Evolutionary conservation across 2,329 filamentous ascomycete species (phyloP), one percentile per base, ranked within the genome.

Genomic region (Truncatella angustata): DNA sequence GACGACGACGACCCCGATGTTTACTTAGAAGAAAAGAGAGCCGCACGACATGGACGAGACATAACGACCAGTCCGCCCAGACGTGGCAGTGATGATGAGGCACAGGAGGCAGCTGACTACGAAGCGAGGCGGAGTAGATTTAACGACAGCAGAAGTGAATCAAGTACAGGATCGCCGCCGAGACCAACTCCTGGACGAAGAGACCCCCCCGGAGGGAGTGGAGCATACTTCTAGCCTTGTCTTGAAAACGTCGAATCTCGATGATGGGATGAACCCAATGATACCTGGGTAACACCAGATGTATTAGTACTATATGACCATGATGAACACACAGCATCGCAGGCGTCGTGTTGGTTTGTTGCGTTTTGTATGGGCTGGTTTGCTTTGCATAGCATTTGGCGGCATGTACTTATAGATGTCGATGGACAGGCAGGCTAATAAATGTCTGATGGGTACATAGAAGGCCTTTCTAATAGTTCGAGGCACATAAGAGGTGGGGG

Each of bases 31-130:
- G 63, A 67, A 32, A 69, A 69, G 56, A 54, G 59, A 48, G 49
- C 56, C 9, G 43, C 54, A 23, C 65, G 65, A 16, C 76, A 76
- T 35, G 73, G 74, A 1, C 70, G 72, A 21, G 72, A 71, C 10
- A 74, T 76, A 49, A 77, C 74, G 3, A 44, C 4, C 18, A 69
- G 64, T 34, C 64, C 70, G 37, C 67, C 71, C 4, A 58, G 66
- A 45, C 60, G 62, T 30, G 62, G 60, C 9, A 67, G 62, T 45
- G 62, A 65, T n/a, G 65, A 67, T 23, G 63, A 64, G 28, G 59
- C 58, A 43, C 53, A 52, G n/a, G 57, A 63, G n/a, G 34, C 54
- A 3, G 52, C 42, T 20, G 58, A 60, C 14, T 64, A 65, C 48
- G 64, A 67, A 32, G 56, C 61, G 12, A 63, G 60, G 21, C 58